A percentile compares a stretch with the other conserved stretches of the same genome.
Conservation (phyloP, 2,329 filamentous ascomycete genomes). For the Coniosporium tulheliwenetii region DNA sequence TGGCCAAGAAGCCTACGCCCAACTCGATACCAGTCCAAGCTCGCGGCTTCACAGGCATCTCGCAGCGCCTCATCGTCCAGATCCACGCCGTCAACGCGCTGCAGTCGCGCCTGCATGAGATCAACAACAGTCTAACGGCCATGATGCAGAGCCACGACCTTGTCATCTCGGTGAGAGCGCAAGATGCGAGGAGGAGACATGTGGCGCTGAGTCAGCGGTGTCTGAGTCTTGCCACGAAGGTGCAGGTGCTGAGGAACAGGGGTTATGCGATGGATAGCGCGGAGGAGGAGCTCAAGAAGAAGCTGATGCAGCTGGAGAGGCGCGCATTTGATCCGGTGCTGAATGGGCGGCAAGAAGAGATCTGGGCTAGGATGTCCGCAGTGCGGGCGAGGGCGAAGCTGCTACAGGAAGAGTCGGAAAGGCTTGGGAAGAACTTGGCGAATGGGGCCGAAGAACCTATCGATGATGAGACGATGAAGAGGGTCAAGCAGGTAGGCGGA, state of each 20-base stretch:
- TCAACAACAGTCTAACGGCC: slow-evolving; percentile 57
- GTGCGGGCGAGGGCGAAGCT: slow-evolving; percentile 58
- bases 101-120: slow-evolving; percentile 59
- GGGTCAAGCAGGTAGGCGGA: slow-evolving; percentile 54
- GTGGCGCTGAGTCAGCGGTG: slow-evolving; percentile 57
- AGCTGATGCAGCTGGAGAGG: slow-evolving; percentile 53
- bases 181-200: slow-evolving; percentile 59
- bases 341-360: slow-evolving; percentile 43
- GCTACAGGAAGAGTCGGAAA: slow-evolving; percentile 59
- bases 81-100: slow-evolving; percentile 52
- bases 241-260: slow-evolving; percentile 65
- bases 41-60: slow-evolving; percentile 56
- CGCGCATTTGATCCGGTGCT: slow-evolving; percentile 60
- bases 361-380: slow-evolving; percentile 11
- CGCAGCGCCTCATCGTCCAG: slow-evolving; percentile 57
- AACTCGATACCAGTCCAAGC: slow-evolving; percentile 65
- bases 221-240: slow-evolving; percentile 59
- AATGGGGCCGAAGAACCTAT: slow-evolving; percentile 28
- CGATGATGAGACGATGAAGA: slow-evolving; percentile 51
- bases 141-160: slow-evolving; percentile 66
- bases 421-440: slow-evolving; percentile 34
- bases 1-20: slow-evolving; percentile 61
- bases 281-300: slow-evolving; percentile 63
- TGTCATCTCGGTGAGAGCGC: slow-evolving; percentile 55
- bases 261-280: slow-evolving; percentile 67